Percentiles rank a stretch among this genome's conserved stretches.
These are phyloP conservation scores for Phytophthora nicotianae DNA, from an alignment of 352 stramenopile genomes.

Conservation along the genomic window DNA sequence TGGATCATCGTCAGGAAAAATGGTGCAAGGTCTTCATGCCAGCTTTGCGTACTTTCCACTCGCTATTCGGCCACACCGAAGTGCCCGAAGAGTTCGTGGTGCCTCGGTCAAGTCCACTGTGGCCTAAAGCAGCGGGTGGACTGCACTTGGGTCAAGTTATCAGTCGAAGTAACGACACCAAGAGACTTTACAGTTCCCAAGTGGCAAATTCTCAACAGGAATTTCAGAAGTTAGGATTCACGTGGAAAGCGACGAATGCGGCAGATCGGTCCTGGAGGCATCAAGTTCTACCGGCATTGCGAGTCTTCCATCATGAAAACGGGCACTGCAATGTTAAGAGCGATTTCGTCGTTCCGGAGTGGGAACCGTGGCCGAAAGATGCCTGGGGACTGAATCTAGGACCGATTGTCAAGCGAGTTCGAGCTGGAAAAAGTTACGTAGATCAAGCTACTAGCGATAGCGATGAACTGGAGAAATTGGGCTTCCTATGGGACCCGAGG, in stretches of 20 bases:
- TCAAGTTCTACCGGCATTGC: conserved; percentile 31
- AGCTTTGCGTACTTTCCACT: conserved; percentile 31
- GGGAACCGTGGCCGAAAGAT: conserved; percentile 21
- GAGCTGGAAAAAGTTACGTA: conserved; percentile 17
- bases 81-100: conserved; percentile 34
- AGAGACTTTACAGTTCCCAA: conserved; percentile 26
- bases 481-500: conserved; percentile 23
- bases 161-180: conserved; percentile 19
- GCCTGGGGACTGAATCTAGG: conserved; percentile 32
- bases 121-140: conserved; percentile 23
- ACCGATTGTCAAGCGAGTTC: conserved; percentile 29
- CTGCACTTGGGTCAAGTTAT: conserved; percentile 34
- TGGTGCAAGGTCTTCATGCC: conserved; percentile 32
- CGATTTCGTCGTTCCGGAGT: conserved; percentile 27
- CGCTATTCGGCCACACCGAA: conserved; percentile 18
- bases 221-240: conserved; percentile 24
- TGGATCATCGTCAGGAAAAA: conserved; percentile 22
- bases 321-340: conserved; percentile 28
- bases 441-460: conserved; percentile 21
- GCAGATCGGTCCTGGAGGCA: conserved; percentile 29
- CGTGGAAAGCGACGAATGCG: conserved; percentile 23
- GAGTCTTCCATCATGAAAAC: conserved; percentile 21
- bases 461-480: conserved; percentile 15
- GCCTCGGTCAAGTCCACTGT: conserved; percentile 16
- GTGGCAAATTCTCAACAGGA: conserved; percentile 22